Percentiles rank a stretch among this genome's conserved stretches.
phyloP scores from a whole-genome alignment of 495 filamentous ascomycete species.

The Hamigera avellanea region DNA sequence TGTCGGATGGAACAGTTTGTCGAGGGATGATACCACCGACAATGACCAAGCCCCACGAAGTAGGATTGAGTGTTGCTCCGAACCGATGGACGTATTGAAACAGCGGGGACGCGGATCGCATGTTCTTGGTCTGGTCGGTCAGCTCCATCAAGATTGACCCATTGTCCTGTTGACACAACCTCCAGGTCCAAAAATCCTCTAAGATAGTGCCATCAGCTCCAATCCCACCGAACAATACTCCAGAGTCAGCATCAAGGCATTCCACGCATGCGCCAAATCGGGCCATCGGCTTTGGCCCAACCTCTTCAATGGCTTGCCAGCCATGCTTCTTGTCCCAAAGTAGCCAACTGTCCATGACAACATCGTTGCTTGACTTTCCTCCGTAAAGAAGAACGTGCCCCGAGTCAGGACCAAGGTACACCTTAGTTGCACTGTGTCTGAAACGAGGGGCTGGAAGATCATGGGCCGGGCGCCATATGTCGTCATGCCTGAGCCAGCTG shows the following conservation, averaged over 20 bases:
- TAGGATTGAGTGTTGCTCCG: slow-evolving; percentile 19
- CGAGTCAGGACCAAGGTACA: slow-evolving; percentile 31
- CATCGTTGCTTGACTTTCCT: slow-evolving; percentile 50
- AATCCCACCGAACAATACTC: slow-evolving; percentile 61
- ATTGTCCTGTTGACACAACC: slow-evolving; percentile 15
- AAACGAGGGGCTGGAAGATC: slow-evolving; percentile 55
- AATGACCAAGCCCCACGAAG: slow-evolving; percentile 27
- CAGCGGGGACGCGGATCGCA: slow-evolving; percentile 10
- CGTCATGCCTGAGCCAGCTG: slow-evolving; percentile 57
- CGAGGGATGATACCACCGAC: slow-evolving; percentile 28
- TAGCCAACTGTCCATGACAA: slow-evolving; percentile 48
- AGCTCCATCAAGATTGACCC: slow-evolving; percentile 16
- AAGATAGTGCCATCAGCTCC: slow-evolving; percentile 44
- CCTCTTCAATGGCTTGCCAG: slow-evolving; percentile 37
- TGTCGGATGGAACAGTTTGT: slow-evolving; percentile 15
- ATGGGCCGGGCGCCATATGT: slow-evolving; percentile 48
- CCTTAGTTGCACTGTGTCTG: slow-evolving; percentile 50
- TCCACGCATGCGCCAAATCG: slow-evolving; percentile 52
- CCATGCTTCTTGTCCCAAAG: slow-evolving; percentile 46
- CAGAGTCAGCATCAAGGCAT: slow-evolving; percentile 25
- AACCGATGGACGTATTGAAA: slow-evolving; percentile 17
- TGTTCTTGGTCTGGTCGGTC: slow-evolving; percentile 10
- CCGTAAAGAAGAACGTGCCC: slow-evolving; percentile 49
- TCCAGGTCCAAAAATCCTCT: slow-evolving; percentile 48
- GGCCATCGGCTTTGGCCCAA: slow-evolving; percentile 26